phyloP scores from a whole-genome alignment of 768 basidiomycete species.

The Fomitopsis serialis region DNA sequence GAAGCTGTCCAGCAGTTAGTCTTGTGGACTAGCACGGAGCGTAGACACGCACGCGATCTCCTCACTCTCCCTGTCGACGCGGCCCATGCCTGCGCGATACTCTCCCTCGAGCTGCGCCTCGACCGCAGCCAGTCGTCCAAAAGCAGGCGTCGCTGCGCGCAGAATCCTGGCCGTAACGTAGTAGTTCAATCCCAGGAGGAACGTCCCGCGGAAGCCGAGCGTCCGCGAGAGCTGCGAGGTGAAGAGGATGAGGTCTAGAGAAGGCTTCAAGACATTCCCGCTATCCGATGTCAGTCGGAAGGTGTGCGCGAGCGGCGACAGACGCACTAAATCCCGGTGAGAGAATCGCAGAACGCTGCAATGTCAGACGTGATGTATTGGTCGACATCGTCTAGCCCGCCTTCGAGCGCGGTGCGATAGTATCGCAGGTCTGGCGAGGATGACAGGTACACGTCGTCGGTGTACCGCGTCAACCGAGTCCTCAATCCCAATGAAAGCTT shows the following conservation, averaged over 20 bases:
- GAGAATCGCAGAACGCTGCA: slow-evolving; percentile 79
- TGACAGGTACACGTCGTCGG: slow-evolving; percentile 88
- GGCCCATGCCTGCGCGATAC: slow-evolving; percentile 79
- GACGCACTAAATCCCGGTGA: slow-evolving; percentile 83
- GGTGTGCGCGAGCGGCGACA: background rate
- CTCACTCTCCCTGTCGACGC: slow-evolving; percentile 86
- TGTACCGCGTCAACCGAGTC: slow-evolving; percentile 84
- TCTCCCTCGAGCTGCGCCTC: slow-evolving; percentile 90
- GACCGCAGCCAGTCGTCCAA: slow-evolving; percentile 82
- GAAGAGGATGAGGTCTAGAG: slow-evolving; percentile 86
- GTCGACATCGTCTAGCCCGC: slow-evolving; percentile 62
- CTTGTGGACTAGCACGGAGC: background rate
- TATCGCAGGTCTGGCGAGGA: slow-evolving; percentile 67
- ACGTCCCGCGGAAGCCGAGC: slow-evolving; percentile 79
- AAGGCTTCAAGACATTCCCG: slow-evolving; percentile 90
- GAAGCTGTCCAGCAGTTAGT: slow-evolving; percentile 50
- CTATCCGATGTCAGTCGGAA: slow-evolving; percentile 30
- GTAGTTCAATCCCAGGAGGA: slow-evolving; percentile 79
- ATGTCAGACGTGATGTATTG: slow-evolving; percentile 94
- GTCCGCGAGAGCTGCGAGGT: slow-evolving; percentile 86
- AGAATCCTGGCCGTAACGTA: slow-evolving; percentile 81
- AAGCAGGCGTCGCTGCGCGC: slow-evolving; percentile 84
- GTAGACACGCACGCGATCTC: slow-evolving; percentile 72
- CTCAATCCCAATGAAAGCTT: slow-evolving; percentile 79
- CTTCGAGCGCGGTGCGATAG: slow-evolving; percentile 39